phyloP scores from a whole-genome alignment of 805 yeast genomes.

The Candida quercuum region DNA sequence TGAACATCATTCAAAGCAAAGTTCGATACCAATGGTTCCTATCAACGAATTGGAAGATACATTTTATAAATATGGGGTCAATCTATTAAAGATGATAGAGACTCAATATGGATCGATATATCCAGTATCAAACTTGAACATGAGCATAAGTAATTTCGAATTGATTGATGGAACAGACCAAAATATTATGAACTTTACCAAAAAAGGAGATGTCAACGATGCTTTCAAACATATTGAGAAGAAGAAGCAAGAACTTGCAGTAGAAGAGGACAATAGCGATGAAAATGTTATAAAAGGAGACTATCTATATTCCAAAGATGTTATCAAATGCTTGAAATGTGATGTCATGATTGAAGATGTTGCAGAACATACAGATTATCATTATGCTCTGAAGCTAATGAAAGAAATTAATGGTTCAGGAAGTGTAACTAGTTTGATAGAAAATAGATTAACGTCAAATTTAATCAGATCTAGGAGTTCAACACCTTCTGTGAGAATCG shows the following conservation, averaged over 20 bases:
- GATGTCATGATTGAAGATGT: conserved; percentile 15
- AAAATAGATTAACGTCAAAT: conserved; percentile 2
- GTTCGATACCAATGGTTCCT: conserved; percentile 15
- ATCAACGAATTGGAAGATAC: conserved; percentile 18
- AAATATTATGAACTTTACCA: conserved; percentile 17
- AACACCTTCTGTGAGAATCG: background rate
- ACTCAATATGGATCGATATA: conserved; percentile 29
- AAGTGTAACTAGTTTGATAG: conserved; percentile 11
- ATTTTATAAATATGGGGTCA: conserved; percentile 29
- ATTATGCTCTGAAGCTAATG: conserved; percentile 45
- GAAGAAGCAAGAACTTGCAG: background rate
- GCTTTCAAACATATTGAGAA: conserved; percentile 5
- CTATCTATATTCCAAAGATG: background rate
- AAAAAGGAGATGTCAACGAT: conserved; percentile 10
- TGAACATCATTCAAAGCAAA: conserved; percentile 33
- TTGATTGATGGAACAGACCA: conserved; percentile 21
- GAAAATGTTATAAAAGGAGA: background rate
- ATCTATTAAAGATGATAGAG: conserved; percentile 37
- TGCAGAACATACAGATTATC: conserved; percentile 50
- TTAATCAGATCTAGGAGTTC: background rate
- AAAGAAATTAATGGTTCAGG: conserved; percentile 33
- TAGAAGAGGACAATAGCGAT: background rate
- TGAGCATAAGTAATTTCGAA: conserved; percentile 52
- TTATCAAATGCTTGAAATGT: conserved; percentile 8
- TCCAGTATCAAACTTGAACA: conserved; percentile 45